These are phyloP conservation scores for Drechmeria coniospora DNA, from an alignment of 2,329 filamentous ascomycete species.

Conservation along the genomic window DNA sequence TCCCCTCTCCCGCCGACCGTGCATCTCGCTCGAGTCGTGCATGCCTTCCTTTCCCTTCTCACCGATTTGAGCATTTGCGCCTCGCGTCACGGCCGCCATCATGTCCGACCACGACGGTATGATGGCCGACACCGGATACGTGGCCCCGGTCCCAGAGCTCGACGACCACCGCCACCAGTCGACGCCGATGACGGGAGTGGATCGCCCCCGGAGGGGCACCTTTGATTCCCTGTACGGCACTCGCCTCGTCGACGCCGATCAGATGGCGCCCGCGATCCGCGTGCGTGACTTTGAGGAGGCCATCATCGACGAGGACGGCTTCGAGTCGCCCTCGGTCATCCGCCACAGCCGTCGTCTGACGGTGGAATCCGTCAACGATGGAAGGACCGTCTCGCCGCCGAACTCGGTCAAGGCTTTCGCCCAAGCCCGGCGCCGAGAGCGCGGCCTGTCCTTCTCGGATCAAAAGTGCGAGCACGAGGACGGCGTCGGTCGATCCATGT, in stretches of 20 bases:
- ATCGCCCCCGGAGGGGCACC: constrained; percentile 53
- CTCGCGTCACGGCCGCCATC: no score
- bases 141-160: constrained; percentile 62
- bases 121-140: constrained; percentile 46
- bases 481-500: constrained; percentile 54
- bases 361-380: constrained; percentile 38
- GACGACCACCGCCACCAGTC: constrained; percentile 72
- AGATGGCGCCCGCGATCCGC: constrained; percentile 21
- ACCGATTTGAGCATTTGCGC: no score
- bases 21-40: no score
- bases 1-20: no score
- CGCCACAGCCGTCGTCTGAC: constrained; percentile 38
- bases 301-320: constrained; percentile 58
- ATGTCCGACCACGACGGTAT: constrained; percentile 55
- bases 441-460: constrained; percentile 46
- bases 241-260: constrained; percentile 27
- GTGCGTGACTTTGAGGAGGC: constrained; percentile 80
- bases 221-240: constrained; percentile 53
- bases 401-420: constrained; percentile 98
- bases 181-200: constrained; percentile 41
- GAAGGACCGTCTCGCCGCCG: constrained; percentile 68
- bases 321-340: constrained; percentile 26
- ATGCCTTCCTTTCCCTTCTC: no score
- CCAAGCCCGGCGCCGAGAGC: constrained; percentile 71
- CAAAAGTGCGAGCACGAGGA: constrained; percentile 23